Conservation (phyloP, 2,329 filamentous ascomycete genomes). For the Metarhizium robertsii region DNA sequence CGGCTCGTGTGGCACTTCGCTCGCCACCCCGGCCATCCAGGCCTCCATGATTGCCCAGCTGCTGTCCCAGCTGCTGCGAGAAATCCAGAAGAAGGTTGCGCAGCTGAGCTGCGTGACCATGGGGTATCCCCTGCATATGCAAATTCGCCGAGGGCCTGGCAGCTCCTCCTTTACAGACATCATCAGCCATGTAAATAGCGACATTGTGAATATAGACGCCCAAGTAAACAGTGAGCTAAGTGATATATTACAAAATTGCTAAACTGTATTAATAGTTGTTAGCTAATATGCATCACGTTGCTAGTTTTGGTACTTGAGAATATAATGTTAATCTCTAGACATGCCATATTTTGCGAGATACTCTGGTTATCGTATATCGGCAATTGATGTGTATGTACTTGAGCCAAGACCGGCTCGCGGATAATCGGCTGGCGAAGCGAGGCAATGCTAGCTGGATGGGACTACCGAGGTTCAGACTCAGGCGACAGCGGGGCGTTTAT, state of each 20-base stretch:
- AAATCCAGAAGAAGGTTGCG: constrained; percentile 4
- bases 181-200: background rate
- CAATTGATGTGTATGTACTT: too few species aligned
- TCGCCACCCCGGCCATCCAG: constrained; percentile 3
- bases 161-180: background rate
- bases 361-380: too few species aligned
- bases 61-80: constrained; percentile 3
- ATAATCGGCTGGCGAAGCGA: too few species aligned
- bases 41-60: constrained; percentile 3
- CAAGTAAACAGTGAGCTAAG: constrained; percentile 2
- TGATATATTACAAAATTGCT: constrained; percentile 1
- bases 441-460: too few species aligned
- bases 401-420: too few species aligned
- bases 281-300: too few species aligned
- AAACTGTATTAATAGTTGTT: too few species aligned
- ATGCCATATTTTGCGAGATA: too few species aligned
- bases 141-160: background rate
- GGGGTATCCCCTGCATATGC: background rate
- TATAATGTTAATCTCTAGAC: too few species aligned
- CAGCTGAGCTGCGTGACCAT: background rate
- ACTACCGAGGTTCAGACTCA: too few species aligned
- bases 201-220: constrained; percentile 1
- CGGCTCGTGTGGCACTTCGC: background rate
- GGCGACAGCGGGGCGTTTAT: too few species aligned
- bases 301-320: too few species aligned